phyloP scores from a whole-genome alignment of 192 early-diverging fungal species.

The Polychytrium aggregatum region DNA sequence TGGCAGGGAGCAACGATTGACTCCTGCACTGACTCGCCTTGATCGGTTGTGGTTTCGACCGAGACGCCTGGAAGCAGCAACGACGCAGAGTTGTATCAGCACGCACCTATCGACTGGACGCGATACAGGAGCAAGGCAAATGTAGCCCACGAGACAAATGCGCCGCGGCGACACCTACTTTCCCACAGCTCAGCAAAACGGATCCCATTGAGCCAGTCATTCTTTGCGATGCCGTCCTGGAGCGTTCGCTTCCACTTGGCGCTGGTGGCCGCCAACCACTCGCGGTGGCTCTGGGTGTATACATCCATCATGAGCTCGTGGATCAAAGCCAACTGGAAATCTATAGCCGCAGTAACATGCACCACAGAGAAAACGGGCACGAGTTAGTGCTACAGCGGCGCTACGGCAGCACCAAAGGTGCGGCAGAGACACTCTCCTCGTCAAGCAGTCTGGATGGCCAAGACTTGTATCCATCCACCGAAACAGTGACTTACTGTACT shows the following conservation, averaged over 20 bases:
- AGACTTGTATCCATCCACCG: no score
- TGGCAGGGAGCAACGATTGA: slow-evolving; percentile 27
- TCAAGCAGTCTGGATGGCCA: not conserved
- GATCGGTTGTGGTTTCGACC: no score
- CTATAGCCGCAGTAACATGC: no score
- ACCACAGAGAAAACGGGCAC: no score
- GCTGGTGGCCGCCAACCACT: slow-evolving; percentile 25
- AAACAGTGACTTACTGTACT: no score
- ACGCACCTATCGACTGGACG: no score
- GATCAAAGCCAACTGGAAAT: slow-evolving; percentile 14
- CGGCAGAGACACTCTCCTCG: slow-evolving; percentile 23
- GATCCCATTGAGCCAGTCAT: slow-evolving; percentile 30
- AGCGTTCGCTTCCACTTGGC: slow-evolving; percentile 13
- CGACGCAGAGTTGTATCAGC: no score
- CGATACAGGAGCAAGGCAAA: no score
- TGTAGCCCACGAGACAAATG: no score
- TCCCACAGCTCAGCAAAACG: slow-evolving; percentile 35
- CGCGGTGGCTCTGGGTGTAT: slow-evolving; percentile 25
- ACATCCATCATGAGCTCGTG: slow-evolving; percentile 16
- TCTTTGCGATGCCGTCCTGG: slow-evolving; percentile 7
- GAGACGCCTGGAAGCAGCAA: no score
- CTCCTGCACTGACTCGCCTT: slow-evolving; percentile 6
- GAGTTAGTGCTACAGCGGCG: no score
- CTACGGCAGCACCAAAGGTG: no score
- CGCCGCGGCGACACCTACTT: slow-evolving; percentile 17